phyloP scores from a whole-genome alignment of 1,139 yeast genomes.

The Yamadazyma diddensiae region DNA sequence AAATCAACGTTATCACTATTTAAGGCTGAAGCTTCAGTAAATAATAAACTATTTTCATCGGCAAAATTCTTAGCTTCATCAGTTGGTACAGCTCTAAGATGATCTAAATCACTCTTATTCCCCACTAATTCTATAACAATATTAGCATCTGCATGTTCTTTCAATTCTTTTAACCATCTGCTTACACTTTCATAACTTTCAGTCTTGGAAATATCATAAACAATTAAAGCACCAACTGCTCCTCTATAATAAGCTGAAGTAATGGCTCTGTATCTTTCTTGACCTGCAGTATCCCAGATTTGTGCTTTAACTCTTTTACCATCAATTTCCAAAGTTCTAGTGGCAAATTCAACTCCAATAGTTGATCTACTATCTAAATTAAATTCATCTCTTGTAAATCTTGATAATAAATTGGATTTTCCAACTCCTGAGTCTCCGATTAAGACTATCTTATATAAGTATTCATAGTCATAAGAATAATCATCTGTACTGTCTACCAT shows the following conservation, averaged over 20 bases:
- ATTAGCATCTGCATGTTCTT: slow-evolving; percentile 96
- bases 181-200: slow-evolving; percentile 91
- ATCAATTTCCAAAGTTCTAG: slow-evolving; percentile 91
- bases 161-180: slow-evolving; percentile 92
- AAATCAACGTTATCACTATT: slow-evolving; percentile 93
- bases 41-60: slow-evolving; percentile 83
- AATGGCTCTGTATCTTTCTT: slow-evolving; percentile 96
- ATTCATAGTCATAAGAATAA: slow-evolving; percentile 91
- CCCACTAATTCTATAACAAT: slow-evolving; percentile 94
- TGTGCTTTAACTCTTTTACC: slow-evolving; percentile 96
- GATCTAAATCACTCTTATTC: slow-evolving; percentile 86
- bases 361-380: slow-evolving; percentile 92
- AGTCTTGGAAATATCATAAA: slow-evolving; percentile 92
- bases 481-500: slow-evolving; percentile 60
- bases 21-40: slow-evolving; percentile 96
- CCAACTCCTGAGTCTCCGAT: slow-evolving; percentile 99
- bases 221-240: slow-evolving; percentile 95
- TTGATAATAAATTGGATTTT: slow-evolving; percentile 85
- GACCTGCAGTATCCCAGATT: slow-evolving; percentile 99
- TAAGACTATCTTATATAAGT: slow-evolving; percentile 88
- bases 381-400: slow-evolving; percentile 95
- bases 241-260: slow-evolving; percentile 98
- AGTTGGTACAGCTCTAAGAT: slow-evolving; percentile 94
- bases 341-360: slow-evolving; percentile 97
- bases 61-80: slow-evolving; percentile 97